phyloP scores from a whole-genome alignment of 805 yeast species.

The Myxozyma geophila region DNA sequence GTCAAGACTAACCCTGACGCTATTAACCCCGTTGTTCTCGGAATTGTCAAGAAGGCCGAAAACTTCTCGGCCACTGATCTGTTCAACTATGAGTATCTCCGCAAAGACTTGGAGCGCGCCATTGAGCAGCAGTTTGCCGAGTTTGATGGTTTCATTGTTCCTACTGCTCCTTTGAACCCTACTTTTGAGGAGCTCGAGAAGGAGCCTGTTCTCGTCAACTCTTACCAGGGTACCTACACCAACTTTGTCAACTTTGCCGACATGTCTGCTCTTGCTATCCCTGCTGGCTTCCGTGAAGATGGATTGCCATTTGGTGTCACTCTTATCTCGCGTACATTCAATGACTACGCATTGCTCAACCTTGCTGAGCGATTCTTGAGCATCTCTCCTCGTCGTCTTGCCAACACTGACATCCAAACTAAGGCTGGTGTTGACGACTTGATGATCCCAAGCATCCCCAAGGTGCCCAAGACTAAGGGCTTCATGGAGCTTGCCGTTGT shows the following conservation, averaged over 20 bases:
- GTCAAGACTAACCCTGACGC: conserved; percentile 72
- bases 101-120: conserved; percentile 75
- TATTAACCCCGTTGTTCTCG: conserved; percentile 81
- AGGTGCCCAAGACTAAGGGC: conserved; percentile 51
- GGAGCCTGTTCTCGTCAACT: conserved; percentile 83
- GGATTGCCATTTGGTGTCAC: conserved; percentile 93
- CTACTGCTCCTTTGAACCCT: conserved; percentile 94
- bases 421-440: conserved; percentile 51
- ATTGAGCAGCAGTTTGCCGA: conserved; percentile 59
- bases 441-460: conserved; percentile 53
- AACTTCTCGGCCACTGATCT: conserved; percentile 79
- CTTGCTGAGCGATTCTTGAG: conserved; percentile 72
- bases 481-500: conserved; percentile 84
- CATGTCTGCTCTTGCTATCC: conserved; percentile 86
- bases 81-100: conserved; percentile 82
- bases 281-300: conserved; percentile 85
- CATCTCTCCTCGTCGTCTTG: conserved; percentile 58
- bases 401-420: conserved; percentile 52
- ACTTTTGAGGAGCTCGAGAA: conserved; percentile 68
- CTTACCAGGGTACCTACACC: conserved; percentile 97
- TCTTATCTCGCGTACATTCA: conserved; percentile 75
- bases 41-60: conserved; percentile 79
- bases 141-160: conserved; percentile 81
- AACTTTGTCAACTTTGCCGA: conserved; percentile 95
- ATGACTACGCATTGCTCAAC: conserved; percentile 86